Conservation (phyloP, 2,329 filamentous ascomycete species). For the Venturia carpophila region DNA sequence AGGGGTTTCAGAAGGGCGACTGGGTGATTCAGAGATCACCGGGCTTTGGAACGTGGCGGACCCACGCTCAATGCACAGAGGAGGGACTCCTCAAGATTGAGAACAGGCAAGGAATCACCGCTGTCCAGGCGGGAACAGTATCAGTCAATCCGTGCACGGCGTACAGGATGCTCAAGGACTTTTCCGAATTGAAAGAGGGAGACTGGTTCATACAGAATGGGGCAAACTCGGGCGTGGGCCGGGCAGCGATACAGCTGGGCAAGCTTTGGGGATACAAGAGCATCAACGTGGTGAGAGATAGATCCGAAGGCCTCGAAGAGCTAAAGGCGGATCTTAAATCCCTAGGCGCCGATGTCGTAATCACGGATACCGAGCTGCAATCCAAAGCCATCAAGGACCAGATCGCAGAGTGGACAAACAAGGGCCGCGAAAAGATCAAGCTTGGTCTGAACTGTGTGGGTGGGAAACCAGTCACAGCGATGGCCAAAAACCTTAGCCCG, state of each 20-base stretch:
- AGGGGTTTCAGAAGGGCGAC: constrained; percentile 64
- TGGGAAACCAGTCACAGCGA: constrained; percentile 69
- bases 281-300: constrained; percentile 78
- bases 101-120: constrained; percentile 60
- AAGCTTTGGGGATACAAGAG: constrained; percentile 80
- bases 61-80: constrained; percentile 64
- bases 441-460: constrained; percentile 91
- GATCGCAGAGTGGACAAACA: constrained; percentile 59
- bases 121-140: constrained; percentile 77
- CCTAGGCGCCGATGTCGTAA: constrained; percentile 55
- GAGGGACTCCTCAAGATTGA: constrained; percentile 60
- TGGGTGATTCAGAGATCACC: constrained; percentile 86
- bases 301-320: constrained; percentile 59
- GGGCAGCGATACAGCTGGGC: constrained; percentile 83
- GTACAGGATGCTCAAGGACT: constrained; percentile 85
- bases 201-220: constrained; percentile 98
- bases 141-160: constrained; percentile 91
- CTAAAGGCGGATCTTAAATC: constrained; percentile 53
- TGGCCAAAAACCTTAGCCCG: constrained; percentile 63
- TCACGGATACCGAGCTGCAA: constrained; percentile 54
- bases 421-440: constrained; percentile 62
- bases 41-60: constrained; percentile 89
- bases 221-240: constrained; percentile 86
- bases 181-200: constrained; percentile 57
- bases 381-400: constrained; percentile 55